Percentiles rank a stretch among this genome's conserved stretches.
phyloP scores from a whole-genome alignment of 768 basidiomycete species.

The Trametes elegans region DNA sequence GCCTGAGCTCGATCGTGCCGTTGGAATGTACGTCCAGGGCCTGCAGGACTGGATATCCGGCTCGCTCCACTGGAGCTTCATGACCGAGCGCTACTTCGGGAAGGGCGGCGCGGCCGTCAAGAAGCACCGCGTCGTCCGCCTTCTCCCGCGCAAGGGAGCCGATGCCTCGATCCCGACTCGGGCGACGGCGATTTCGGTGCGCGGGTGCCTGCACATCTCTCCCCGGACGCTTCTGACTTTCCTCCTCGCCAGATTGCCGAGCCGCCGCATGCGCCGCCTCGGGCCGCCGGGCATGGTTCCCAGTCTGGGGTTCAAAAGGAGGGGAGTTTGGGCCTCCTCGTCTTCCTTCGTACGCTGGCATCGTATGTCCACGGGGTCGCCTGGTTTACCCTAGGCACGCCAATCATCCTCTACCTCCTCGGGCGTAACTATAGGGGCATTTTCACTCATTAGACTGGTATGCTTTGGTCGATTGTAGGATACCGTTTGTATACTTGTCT shows the following conservation, averaged over 20 bases:
- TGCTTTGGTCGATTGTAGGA: background rate
- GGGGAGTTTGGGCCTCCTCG: background rate
- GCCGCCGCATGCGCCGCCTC: too few species aligned
- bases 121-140: constrained; percentile 47
- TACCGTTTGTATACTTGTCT: background rate
- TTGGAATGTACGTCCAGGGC: constrained; percentile 55
- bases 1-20: constrained; percentile 54
- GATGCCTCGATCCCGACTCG: background rate
- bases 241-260: too few species aligned
- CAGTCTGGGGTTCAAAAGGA: too few species aligned
- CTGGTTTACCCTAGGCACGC: background rate
- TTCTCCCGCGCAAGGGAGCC: constrained; percentile 26
- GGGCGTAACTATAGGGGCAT: background rate
- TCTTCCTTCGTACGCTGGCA: background rate
- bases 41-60: constrained; percentile 71
- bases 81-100: constrained; percentile 69
- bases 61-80: constrained; percentile 72
- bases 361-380: background rate
- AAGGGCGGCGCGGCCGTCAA: constrained; percentile 54
- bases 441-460: background rate
- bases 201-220: too few species aligned
- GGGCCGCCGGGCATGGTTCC: too few species aligned
- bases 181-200: background rate
- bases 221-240: too few species aligned
- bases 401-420: background rate